These are phyloP conservation scores for Pittosporum tobira DNA, from an alignment of 129 eudicot genomes.

Conservation along the genomic window DNA sequence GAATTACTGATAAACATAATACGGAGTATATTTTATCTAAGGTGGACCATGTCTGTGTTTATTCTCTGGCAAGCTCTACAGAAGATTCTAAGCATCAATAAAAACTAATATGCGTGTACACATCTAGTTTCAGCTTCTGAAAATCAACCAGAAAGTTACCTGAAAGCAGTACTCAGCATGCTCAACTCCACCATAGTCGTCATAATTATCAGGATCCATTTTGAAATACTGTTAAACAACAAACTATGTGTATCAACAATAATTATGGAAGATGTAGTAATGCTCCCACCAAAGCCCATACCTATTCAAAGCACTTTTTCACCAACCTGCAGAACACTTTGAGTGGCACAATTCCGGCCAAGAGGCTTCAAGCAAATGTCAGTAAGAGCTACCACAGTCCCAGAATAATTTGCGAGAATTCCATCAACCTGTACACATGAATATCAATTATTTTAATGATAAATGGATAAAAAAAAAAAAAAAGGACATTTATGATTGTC, in stretches of 20 bases:
- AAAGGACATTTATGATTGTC: not conserved
- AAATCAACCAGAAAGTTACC: constrained; percentile 21
- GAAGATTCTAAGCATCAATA: not conserved
- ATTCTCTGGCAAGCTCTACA: not conserved
- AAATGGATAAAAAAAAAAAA: not conserved
- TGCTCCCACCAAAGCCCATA: not conserved
- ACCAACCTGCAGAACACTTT: constrained; percentile 57
- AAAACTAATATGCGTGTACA: no score
- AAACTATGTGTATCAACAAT: not conserved
- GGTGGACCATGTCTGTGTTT: no score
- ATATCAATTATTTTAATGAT: no score
- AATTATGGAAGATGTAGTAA: not conserved
- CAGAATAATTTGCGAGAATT: constrained; percentile 46
- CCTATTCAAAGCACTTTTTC: no score
- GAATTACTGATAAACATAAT: no score
- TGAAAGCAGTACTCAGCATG: constrained; percentile 57
- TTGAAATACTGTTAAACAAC: constrained; percentile 42
- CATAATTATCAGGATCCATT: constrained; percentile 53
- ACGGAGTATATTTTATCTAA: no score
- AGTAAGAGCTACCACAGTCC: constrained; percentile 39
- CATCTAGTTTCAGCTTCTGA: not conserved
- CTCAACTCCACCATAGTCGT: constrained; percentile 47
- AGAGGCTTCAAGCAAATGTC: constrained; percentile 74
- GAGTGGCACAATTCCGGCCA: constrained; percentile 63
- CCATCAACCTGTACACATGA: constrained; percentile 40